phyloP scores from a whole-genome alignment of 2,329 filamentous ascomycete genomes.

The Hawksworthiomyces lignivorus region DNA sequence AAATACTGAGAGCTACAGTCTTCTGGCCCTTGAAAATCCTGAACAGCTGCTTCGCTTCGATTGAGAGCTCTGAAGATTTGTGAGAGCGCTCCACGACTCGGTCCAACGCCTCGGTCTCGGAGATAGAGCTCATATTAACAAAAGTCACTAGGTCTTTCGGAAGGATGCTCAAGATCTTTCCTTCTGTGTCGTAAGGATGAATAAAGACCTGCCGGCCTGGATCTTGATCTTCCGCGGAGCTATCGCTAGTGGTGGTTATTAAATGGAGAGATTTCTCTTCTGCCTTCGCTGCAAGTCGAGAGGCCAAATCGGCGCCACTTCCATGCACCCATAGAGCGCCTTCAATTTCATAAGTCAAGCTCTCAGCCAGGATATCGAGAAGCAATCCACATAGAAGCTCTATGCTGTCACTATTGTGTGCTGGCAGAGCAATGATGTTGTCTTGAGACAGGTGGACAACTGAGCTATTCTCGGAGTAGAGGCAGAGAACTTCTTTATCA shows the following conservation, averaged over 20 bases:
- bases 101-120: conserved; percentile 5
- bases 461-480: conserved; percentile 1
- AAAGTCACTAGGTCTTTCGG: conserved; percentile 6
- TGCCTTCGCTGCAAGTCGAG: conserved; percentile 2
- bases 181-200: conserved; percentile 9
- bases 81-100: conserved; percentile 4
- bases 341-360: conserved; percentile 2
- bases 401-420: not conserved
- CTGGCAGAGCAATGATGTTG: not conserved
- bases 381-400: conserved; percentile 3
- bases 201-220: not conserved
- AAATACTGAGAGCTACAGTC: conserved; percentile 3
- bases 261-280: not conserved
- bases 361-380: conserved; percentile 5
- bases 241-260: conserved; percentile 2
- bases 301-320: conserved; percentile 1
- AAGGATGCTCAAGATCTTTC: conserved; percentile 5
- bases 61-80: not conserved
- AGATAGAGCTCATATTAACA: not conserved
- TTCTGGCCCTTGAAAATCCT: not conserved
- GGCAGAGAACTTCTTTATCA: not conserved
- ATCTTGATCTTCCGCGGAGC: not conserved
- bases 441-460: not conserved
- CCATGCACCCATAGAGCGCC: conserved; percentile 9
- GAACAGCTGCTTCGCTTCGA: conserved; percentile 1